These are phyloP conservation scores for Hypoxylon sp. DNA, from an alignment of 2,329 filamentous ascomycete genomes.

Conservation along the genomic window DNA sequence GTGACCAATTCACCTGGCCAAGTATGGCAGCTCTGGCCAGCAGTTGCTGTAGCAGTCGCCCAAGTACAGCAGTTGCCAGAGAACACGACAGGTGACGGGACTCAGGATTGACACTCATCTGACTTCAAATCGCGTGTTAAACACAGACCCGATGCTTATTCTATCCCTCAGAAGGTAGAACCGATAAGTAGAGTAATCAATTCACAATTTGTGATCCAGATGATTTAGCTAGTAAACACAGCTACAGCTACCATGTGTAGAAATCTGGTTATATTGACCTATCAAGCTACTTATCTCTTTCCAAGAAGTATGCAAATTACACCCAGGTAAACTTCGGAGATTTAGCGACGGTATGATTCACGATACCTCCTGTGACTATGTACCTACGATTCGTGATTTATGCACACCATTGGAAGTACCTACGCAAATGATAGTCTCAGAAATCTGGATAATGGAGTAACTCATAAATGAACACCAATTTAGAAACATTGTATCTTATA, in stretches of 20 bases:
- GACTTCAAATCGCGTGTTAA: not conserved
- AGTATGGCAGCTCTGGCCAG: not conserved
- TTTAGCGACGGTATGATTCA: not conserved
- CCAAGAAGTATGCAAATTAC: not conserved
- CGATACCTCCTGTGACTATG: not conserved
- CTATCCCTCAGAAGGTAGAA: not conserved
- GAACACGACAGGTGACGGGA: not conserved
- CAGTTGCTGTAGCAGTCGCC: not conserved
- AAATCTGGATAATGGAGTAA: not conserved
- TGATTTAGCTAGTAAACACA: not conserved
- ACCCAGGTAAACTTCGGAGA: not conserved
- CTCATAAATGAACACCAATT: not conserved
- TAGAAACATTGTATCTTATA: not conserved
- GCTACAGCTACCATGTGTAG: not conserved
- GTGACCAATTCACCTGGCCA: not conserved
- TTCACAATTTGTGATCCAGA: not conserved
- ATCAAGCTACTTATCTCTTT: not conserved
- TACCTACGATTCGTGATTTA: too few relatives aligned
- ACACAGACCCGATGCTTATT: not conserved
- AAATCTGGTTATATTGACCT: not conserved
- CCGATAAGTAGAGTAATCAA: not conserved
- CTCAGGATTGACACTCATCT: not conserved
- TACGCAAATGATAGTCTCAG: not conserved
- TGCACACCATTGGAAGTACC: not conserved
- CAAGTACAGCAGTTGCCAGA: not conserved